These are phyloP conservation scores for Pneumocystis wakefieldiae DNA, from an alignment of 1,139 yeast genomes.

Conservation along the genomic window DNA sequence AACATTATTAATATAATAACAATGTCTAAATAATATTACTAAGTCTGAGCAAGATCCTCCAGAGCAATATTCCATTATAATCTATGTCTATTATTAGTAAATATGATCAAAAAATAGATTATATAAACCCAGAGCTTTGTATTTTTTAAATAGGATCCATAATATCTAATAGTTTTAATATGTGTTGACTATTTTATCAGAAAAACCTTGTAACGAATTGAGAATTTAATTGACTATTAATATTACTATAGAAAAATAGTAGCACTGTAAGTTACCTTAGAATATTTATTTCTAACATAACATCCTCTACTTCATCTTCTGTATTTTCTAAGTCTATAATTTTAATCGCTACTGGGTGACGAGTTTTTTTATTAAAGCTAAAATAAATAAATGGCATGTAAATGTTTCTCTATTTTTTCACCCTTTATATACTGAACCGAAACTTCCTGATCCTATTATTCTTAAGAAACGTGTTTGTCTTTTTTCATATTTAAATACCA, in stretches of 20 bases:
- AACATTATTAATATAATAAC: constrained; percentile 6
- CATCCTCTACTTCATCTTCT: constrained; percentile 52
- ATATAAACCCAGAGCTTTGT: constrained; percentile 41
- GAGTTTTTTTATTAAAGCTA: constrained; percentile 21
- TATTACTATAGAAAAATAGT: constrained; percentile 24
- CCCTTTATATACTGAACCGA: constrained; percentile 75
- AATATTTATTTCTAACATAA: constrained; percentile 63
- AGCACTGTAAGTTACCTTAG: constrained; percentile 53
- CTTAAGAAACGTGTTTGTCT: not conserved
- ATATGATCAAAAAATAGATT: not conserved
- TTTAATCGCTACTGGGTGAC: constrained; percentile 55
- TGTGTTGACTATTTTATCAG: not conserved
- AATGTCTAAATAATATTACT: constrained; percentile 13
- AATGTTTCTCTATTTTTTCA: constrained; percentile 10
- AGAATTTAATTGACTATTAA: constrained; percentile 28
- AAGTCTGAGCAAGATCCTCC: constrained; percentile 82
- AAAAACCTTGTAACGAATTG: constrained; percentile 4
- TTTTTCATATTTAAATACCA: constrained; percentile 1
- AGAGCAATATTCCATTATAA: constrained; percentile 84
- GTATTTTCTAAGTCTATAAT: constrained; percentile 61
- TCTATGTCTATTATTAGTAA: constrained; percentile 21
- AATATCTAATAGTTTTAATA: constrained; percentile 26
- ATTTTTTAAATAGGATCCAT: constrained; percentile 46
- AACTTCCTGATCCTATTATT: constrained; percentile 57
- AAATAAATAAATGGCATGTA: not conserved